phyloP scores from a whole-genome alignment of 169 alveolate species.

The Amoebophrya sp. region DNA sequence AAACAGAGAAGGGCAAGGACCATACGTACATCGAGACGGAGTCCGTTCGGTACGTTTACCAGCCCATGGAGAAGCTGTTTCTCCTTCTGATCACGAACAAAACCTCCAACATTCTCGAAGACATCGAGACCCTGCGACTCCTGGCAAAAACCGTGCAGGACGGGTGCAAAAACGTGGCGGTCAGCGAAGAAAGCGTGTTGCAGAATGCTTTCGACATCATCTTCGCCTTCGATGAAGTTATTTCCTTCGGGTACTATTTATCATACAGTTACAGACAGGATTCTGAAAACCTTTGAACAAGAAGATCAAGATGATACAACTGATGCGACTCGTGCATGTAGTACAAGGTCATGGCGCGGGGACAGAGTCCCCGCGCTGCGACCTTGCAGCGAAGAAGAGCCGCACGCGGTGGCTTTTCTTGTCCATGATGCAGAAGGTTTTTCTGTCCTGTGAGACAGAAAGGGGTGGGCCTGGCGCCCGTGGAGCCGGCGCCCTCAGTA shows the following conservation, averaged over 20 bases:
- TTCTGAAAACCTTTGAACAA: neutral
- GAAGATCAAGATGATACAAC: too few species aligned
- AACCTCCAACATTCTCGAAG: conserved; percentile 78
- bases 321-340: neutral
- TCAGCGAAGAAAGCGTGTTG: conserved; percentile 19
- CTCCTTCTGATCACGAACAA: conserved; percentile 71
- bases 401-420: too few species aligned
- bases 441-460: neutral
- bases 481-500: conserved; percentile 31
- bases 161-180: conserved; percentile 40
- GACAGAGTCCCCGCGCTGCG: too few species aligned
- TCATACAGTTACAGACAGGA: neutral
- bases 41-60: conserved; percentile 73
- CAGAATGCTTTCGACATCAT: conserved; percentile 69
- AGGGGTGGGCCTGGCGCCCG: neutral
- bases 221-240: conserved; percentile 76
- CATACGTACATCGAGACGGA: conserved; percentile 78
- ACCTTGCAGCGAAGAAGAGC: too few species aligned
- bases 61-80: conserved; percentile 71
- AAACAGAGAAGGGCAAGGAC: conserved; percentile 55
- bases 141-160: conserved; percentile 63
- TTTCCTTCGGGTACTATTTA: conserved; percentile 59
- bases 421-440: neutral
- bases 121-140: conserved; percentile 70
- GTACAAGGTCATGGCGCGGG: too few species aligned